A percentile compares a stretch with the other conserved stretches of the same genome.
phyloP scores from a whole-genome alignment of 495 filamentous ascomycete genomes.

The Aspergillus conjunctus region DNA sequence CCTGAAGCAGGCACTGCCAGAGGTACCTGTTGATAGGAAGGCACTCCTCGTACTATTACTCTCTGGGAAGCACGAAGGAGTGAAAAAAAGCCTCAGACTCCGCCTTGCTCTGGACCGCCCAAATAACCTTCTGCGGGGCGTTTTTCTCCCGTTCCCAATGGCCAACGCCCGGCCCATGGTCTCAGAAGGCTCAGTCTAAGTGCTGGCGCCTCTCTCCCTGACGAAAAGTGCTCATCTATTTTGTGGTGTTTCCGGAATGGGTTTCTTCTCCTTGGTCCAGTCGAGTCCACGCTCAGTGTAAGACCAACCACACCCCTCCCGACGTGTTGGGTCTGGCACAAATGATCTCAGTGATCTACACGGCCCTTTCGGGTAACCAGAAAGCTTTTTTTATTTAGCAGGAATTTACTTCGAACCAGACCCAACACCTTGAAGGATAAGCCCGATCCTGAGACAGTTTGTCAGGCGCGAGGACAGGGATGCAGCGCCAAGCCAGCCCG shows the following conservation, averaged over 20 bases:
- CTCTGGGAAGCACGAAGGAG: neutral
- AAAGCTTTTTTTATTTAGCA: neutral
- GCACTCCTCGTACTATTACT: no score
- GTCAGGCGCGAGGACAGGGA: neutral
- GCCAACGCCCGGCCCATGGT: neutral
- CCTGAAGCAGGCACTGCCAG: no score
- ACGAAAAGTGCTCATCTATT: neutral
- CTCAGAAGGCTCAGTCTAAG: neutral
- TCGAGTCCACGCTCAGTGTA: neutral
- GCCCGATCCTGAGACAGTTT: neutral
- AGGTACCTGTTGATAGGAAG: no score
- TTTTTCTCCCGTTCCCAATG: neutral
- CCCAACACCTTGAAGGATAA: neutral
- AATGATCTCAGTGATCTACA: neutral
- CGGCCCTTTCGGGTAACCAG: neutral
- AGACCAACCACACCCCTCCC: neutral
- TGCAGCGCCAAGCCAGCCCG: neutral
- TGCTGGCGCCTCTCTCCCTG: neutral
- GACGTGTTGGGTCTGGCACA: neutral
- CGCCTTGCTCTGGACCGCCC: constrained; percentile 1
- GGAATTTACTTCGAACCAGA: neutral
- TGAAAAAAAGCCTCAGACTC: neutral
- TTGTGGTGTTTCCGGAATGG: no score
- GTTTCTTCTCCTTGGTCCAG: neutral
- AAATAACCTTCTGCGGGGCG: constrained; percentile 4